phyloP scores from a whole-genome alignment of 2,329 filamentous ascomycete species.

The Alternaria conjuncta region DNA sequence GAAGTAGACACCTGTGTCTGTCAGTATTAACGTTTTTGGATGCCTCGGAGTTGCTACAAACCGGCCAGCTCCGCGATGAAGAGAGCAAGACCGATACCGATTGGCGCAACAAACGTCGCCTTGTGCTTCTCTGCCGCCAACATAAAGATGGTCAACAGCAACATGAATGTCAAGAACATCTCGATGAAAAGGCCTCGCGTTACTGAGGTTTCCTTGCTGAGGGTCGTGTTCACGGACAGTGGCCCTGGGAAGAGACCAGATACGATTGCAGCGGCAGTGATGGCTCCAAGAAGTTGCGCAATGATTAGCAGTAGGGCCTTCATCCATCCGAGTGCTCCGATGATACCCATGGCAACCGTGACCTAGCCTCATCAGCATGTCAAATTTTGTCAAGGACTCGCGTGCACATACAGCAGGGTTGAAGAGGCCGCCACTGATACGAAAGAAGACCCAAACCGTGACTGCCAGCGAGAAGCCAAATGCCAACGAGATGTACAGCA shows the following conservation, averaged over 20 bases:
- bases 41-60: slow-evolving; percentile 13
- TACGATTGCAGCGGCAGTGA: slow-evolving; percentile 55
- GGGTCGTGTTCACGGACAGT: slow-evolving; percentile 54
- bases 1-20: slow-evolving; percentile 50
- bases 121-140: slow-evolving; percentile 51
- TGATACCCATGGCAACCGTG: slow-evolving; percentile 55
- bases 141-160: slow-evolving; percentile 59
- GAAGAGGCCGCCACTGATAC: slow-evolving; percentile 49
- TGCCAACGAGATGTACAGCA: slow-evolving; percentile 46
- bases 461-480: slow-evolving; percentile 49
- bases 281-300: slow-evolving; percentile 54
- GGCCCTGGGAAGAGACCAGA: slow-evolving; percentile 54
- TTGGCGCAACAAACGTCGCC: slow-evolving; percentile 49
- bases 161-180: slow-evolving; percentile 58
- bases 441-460: slow-evolving; percentile 51
- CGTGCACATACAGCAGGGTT: slow-evolving; percentile 47
- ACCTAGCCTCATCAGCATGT: slow-evolving; percentile 43
- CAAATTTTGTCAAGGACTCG: accelerated
- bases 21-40: slow-evolving; percentile 8
- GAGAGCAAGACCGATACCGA: slow-evolving; percentile 54
- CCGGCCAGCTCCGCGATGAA: slow-evolving; percentile 56
- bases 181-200: slow-evolving; percentile 57
- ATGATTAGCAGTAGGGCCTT: slow-evolving; percentile 53
- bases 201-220: slow-evolving; percentile 52
- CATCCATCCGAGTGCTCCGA: slow-evolving; percentile 56